Evolutionary conservation across 129 eudicot genomes (phyloP), one percentile per base, ranked within the genome.

Genomic region (Chrysanthemum lavandulifolium): DNA sequence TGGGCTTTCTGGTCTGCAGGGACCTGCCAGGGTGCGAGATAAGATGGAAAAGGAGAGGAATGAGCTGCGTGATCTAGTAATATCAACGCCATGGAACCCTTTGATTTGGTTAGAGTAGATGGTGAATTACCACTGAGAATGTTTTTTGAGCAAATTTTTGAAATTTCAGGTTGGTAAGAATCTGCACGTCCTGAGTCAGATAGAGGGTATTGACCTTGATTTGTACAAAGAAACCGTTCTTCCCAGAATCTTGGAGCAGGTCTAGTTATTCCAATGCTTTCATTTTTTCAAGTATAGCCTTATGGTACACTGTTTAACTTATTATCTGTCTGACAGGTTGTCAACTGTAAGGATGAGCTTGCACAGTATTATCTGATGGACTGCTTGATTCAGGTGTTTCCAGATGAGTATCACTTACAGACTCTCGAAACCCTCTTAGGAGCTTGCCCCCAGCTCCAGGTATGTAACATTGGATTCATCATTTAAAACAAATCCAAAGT

Each of bases 1-100:
- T 85, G 85, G 91, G 90, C 79, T 90, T 93, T 93, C 81, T 93
- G 91, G 89, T 87, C 91, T 94, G 98, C 97, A 94, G 98, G 98
- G 98, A 88, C 96, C 97, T 79, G 81, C 80, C 77, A 79, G 86
- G 85, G 80, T 78, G 69, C 84, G 76, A 56, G 98, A 90, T 81
- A 94, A 94, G 81, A 84, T 82, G 78, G 97, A 94, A 71, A 94
- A 90, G 85, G 98, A 94, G 88, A 83, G 98, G 91, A 86, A 74
- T 48, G 98, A 94, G 95, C 96, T 94, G 80, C 96, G 97, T 65
- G 98, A 94, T 83, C 97, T 94, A 62, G 98, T 94, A 90, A 90
- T 81, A 51, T 29, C 82, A 73, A 67, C 63, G 33, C 73, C 59
- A 67, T 60, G 65, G 73, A 72, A 73, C 85, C 53, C 80, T 63